These are phyloP conservation scores for Aspergillus fumigatiaffinis DNA, from an alignment of 2,329 filamentous ascomycete species.

Conservation along the genomic window DNA sequence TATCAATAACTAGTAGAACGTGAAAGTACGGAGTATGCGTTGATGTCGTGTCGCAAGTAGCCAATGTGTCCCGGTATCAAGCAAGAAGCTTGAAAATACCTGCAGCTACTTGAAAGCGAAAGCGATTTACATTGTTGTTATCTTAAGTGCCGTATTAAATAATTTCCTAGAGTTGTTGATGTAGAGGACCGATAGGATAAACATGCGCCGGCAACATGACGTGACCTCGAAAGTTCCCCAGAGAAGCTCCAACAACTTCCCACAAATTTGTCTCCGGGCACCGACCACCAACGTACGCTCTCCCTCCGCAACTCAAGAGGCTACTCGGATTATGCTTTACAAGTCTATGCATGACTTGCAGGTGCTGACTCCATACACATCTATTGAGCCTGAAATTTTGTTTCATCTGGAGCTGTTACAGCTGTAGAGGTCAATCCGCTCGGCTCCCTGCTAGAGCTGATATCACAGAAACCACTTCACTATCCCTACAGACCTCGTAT, in stretches of 20 bases:
- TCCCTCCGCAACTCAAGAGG: background rate
- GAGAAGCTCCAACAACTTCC: conserved; percentile 15
- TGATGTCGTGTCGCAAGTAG: background rate
- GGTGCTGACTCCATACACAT: background rate
- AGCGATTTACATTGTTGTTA: background rate
- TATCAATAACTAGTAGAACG: too few relatives aligned
- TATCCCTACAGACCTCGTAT: background rate
- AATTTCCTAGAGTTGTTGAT: background rate
- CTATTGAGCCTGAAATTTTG: background rate
- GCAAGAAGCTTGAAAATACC: background rate
- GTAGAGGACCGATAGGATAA: background rate
- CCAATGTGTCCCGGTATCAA: background rate
- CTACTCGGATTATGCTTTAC: background rate
- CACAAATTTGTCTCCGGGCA: conserved; percentile 2
- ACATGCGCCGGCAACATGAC: conserved; percentile 11
- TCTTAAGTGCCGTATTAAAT: too few relatives aligned
- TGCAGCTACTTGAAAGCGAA: background rate
- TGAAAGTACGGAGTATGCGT: too few relatives aligned
- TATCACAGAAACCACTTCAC: background rate
- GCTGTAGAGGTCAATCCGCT: background rate
- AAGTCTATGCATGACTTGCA: background rate
- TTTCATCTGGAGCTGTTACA: background rate
- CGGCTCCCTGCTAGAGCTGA: background rate
- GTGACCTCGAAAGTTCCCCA: conserved; percentile 12
- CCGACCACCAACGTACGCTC: background rate